A percentile compares a stretch with the other conserved stretches of the same genome.
These are phyloP conservation scores for Adansonia digitata DNA, from an alignment of 345 rosid species.

Conservation along the genomic window DNA sequence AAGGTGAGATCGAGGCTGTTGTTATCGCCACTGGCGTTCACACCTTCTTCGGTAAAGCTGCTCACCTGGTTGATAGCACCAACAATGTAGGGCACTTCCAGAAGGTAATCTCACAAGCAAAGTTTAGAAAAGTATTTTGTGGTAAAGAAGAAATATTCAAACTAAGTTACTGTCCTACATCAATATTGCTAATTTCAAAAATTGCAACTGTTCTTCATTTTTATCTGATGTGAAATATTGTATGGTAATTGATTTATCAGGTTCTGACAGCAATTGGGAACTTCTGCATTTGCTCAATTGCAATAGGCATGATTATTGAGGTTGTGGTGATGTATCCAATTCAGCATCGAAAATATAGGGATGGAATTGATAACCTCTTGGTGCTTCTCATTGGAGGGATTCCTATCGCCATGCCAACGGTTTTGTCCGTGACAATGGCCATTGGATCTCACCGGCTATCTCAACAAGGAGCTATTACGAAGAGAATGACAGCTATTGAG, in stretches of 20 bases:
- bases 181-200: too few species aligned
- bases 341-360: neutral
- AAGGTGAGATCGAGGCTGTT: neutral
- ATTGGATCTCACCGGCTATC: slow-evolving; percentile 3
- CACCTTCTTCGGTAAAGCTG: neutral
- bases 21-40: neutral
- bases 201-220: neutral
- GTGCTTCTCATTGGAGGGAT: slow-evolving; percentile 4
- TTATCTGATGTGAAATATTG: neutral
- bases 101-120: neutral
- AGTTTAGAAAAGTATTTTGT: too few species aligned
- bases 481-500: slow-evolving; percentile 1
- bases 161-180: neutral
- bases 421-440: neutral
- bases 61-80: slow-evolving; percentile 1
- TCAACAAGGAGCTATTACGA: slow-evolving; percentile 3
- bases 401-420: slow-evolving; percentile 4
- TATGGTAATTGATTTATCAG: neutral
- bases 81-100: slow-evolving; percentile 2
- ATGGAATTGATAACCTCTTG: neutral
- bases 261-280: neutral
- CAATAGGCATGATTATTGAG: neutral
- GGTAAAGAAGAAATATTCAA: neutral
- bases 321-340: neutral
- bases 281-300: slow-evolving; percentile 4